These are phyloP conservation scores for Zygosaccharomyces rouxii DNA, from an alignment of 805 yeast species.

Conservation along the genomic window DNA sequence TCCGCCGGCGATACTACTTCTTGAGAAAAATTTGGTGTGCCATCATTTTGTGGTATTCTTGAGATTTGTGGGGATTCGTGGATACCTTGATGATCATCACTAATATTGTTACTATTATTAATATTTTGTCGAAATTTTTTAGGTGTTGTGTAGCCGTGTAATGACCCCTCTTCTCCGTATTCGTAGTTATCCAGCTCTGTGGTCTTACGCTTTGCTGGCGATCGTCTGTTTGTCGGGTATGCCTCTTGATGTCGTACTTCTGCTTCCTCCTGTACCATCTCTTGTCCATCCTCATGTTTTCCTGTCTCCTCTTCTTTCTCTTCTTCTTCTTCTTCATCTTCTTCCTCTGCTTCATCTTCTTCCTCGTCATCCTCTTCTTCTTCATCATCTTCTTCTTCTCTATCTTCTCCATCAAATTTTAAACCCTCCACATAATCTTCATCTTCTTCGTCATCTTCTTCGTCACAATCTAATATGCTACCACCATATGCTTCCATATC, in stretches of 20 bases:
- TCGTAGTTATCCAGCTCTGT: conserved; percentile 31
- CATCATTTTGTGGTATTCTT: conserved; percentile 6
- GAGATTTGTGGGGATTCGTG: conserved; percentile 9
- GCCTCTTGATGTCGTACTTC: conserved; percentile 1
- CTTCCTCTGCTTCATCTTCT: conserved; percentile 5
- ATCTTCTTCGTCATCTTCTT: conserved; percentile 13
- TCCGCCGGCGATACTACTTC: conserved; percentile 15
- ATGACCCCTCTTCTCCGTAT: conserved; percentile 15
- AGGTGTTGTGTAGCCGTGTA: conserved; percentile 20
- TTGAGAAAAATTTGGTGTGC: conserved; percentile 6
- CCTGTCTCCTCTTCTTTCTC: neutral
- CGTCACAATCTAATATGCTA: conserved; percentile 14
- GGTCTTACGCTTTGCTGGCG: conserved; percentile 27
- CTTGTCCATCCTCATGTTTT: conserved; percentile 5
- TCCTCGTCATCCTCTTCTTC: conserved; percentile 8
- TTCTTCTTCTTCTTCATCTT: conserved; percentile 8
- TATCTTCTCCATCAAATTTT: conserved; percentile 5
- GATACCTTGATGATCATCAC: neutral
- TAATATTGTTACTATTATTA: neutral
- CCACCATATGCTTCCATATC: conserved; percentile 22
- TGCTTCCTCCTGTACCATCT: conserved; percentile 6
- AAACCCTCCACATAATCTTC: conserved; percentile 15
- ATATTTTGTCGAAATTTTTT: conserved; percentile 20
- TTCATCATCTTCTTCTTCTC: conserved; percentile 7
- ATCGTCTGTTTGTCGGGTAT: neutral